phyloP scores from a whole-genome alignment of 352 stramenopile species.

The Globisporangium heterothallicum region DNA sequence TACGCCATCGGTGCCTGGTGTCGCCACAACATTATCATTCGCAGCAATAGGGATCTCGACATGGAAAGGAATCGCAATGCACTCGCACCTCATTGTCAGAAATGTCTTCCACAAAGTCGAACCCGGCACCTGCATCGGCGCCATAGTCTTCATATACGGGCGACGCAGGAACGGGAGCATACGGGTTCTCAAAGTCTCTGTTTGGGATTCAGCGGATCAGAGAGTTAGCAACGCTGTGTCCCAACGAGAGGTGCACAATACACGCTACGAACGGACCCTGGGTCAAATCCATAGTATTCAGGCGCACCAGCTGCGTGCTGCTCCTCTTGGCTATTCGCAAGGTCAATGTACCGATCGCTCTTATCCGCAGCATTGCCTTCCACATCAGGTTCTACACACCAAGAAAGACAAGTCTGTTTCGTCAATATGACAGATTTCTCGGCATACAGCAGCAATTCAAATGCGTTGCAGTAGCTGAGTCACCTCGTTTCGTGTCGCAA shows the following conservation, averaged over 20 bases:
- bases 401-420: not conserved
- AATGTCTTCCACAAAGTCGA: constrained; percentile 53
- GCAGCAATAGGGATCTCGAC: too few species aligned
- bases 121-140: not conserved
- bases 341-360: constrained; percentile 32
- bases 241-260: not conserved
- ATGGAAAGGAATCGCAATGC: not conserved
- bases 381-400: constrained; percentile 1
- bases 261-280: not conserved
- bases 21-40: not conserved
- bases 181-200: constrained; percentile 40
- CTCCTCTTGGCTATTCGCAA: constrained; percentile 25
- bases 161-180: constrained; percentile 20
- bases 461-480: too few species aligned
- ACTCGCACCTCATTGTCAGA: constrained; percentile 53
- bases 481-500: constrained; percentile 34
- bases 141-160: constrained; percentile 17
- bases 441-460: too few species aligned
- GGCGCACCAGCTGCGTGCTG: not conserved
- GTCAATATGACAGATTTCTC: too few species aligned
- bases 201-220: not conserved
- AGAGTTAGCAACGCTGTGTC: not conserved
- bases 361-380: constrained; percentile 6
- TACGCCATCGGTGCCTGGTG: constrained; percentile 9
- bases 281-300: constrained; percentile 17